Evolutionary conservation across 495 filamentous ascomycete species (phyloP), one percentile per base, ranked within the genome.

Genomic region (Rhypophila decipiens): DNA sequence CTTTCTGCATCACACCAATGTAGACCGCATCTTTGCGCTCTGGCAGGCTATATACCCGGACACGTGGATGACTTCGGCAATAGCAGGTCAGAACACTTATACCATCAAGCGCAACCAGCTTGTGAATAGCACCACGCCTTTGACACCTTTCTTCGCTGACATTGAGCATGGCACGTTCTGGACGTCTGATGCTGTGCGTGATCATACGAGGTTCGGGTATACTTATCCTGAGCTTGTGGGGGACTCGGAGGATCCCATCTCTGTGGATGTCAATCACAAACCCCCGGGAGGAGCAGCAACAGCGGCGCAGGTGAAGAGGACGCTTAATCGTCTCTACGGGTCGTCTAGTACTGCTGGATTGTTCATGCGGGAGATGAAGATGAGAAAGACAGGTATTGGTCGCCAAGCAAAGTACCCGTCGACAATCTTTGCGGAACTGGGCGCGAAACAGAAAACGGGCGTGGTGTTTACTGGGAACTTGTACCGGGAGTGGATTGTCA

Each of bases 1-100:
- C 65, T 86, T 78, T 63, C 65, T 89, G 3, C 86, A 89, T 42
- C 71, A 77, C 45, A 61, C 70, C 33, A 83, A 79, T 50, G 71
- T 88, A 15, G 87, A 90, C 54, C 74, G 86, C 3, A 61, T 79
- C 38, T 80, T 84, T 51, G 76, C 86, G 5, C 77, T 89, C 40
- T 90, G 85, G 84, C 85, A 90, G 63, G 68, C 72, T 0, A 53
- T 86, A 11, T 72, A 88, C 49, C 83, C 82, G 3, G 55, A 77
- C 2, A 67, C 71, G 41, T 80, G 72, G 48, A 71, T 87, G 3
- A 58, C 65, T 10, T 71, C 82, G 7, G 58, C 72, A 20, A 34
- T 60, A 3, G 71, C 77, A 13, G 47, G 56, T 4, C 58, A 69
- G 17, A 61, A 66, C 18, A 81, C 79, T 1, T 85, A 76, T 55